phyloP scores from a whole-genome alignment of 2,329 filamentous ascomycete genomes.

The Trichoderma oligosporum region DNA sequence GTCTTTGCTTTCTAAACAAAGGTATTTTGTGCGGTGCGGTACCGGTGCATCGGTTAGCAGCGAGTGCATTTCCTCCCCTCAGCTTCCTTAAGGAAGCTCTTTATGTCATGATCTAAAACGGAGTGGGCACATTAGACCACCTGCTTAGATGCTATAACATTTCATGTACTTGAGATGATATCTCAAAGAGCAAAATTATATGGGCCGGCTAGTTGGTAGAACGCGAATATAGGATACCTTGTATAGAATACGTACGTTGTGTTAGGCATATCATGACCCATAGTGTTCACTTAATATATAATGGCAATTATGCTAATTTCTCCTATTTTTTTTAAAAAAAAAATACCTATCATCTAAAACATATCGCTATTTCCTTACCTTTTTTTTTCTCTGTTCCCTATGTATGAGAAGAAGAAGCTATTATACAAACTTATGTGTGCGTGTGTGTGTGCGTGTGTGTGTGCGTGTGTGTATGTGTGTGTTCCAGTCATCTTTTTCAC shows the following conservation, averaged over 20 bases:
- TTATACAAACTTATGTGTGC: conserved; percentile 16
- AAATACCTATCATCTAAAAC: conserved; percentile 3
- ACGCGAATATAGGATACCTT: not conserved
- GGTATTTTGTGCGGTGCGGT: not conserved
- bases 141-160: not conserved
- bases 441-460: too few species aligned
- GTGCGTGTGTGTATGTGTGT: too few species aligned
- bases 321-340: not conserved
- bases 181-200: not conserved
- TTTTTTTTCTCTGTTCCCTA: not conserved
- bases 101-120: not conserved
- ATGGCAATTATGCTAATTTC: not conserved
- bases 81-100: not conserved
- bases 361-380: not conserved
- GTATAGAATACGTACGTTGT: conserved; percentile 14
- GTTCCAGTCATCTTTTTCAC: not conserved
- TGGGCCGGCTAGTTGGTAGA: not conserved
- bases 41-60: not conserved
- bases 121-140: not conserved
- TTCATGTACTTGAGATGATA: not conserved
- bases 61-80: not conserved
- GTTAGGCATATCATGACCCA: not conserved
- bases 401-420: not conserved
- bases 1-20: conserved; percentile 77
- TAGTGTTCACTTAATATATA: not conserved